Base-by-base conservation (phyloP, 2,329 filamentous ascomycete species). In the Lachnellula hyalina region DNA sequence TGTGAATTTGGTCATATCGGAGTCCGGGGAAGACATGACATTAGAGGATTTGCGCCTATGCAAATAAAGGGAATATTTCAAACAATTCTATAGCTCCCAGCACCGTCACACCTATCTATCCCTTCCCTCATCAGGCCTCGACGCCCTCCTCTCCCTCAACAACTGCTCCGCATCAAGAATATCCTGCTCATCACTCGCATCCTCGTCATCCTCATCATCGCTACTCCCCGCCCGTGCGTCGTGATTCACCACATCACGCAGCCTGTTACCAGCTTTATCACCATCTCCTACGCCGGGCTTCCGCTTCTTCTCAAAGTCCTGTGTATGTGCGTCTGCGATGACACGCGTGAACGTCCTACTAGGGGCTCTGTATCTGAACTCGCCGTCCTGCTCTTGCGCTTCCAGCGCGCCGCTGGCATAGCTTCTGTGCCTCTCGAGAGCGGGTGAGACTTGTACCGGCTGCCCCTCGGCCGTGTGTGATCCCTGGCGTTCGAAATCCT, bases 251-350 rank as follows among this genome's bases (percentile, higher is more conserved):
- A 53, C 53, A 53, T 57, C 54, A 6, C 55, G 47, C 32, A 48
- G 32, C 11, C 51, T 12, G 28, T 54, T 53, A 1, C 23, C 44
- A 25, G 32, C 1, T 44, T 49, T 61, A 25, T 60, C 59, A 17
- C 46, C 55, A 46, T 60, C 57, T 9, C 52, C 56, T 0, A 40
- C 47, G 1, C 53, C 59, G 6, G 65, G 64, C 46, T 75, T 79
- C 59, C 83, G 80, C 69, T 83, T 88, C 74, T 94, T 87, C 72
- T 95, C 89, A 69, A 96, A 97, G 72, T 97, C 93, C 70, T 96
- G 87, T 57, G 83, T 87, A 70, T 97, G 94, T 5, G 93, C 93
- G 58, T 86, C 81, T 4, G 90, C 87, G 62, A 96, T 78, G n/a
- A 91, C 84, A 14, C 79, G 83, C 5, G 81, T 83, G 12, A 86